Conservation (phyloP, 1,284 basidiomycete genomes). For the Ceratobasidium sp. region DNA sequence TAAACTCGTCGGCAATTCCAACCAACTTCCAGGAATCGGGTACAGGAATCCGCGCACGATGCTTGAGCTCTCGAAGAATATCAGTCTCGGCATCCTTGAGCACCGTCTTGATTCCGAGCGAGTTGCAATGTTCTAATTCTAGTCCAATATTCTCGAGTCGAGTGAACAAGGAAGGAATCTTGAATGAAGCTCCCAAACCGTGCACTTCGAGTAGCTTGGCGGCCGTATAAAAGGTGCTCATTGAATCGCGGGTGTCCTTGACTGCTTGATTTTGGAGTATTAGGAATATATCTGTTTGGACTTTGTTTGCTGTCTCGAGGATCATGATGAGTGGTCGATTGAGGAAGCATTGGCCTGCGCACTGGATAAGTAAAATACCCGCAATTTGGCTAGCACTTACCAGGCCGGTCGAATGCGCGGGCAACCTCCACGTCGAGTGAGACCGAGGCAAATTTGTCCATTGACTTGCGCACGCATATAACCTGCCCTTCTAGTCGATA, state of each 20-base stretch:
- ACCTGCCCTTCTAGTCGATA: slow-evolving; percentile 52
- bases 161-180: slow-evolving; percentile 52
- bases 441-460: slow-evolving; percentile 68
- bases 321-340: slow-evolving; percentile 69
- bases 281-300: slow-evolving; percentile 61
- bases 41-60: slow-evolving; percentile 33
- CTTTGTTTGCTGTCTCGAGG: slow-evolving; percentile 59
- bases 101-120: slow-evolving; percentile 47
- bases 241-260: slow-evolving; percentile 54
- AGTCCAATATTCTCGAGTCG: slow-evolving; percentile 46
- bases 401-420: slow-evolving; percentile 64
- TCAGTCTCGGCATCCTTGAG: slow-evolving; percentile 45
- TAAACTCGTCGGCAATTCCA: slow-evolving; percentile 69
- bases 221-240: slow-evolving; percentile 54
- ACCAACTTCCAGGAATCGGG: slow-evolving; percentile 41
- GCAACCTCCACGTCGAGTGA: slow-evolving; percentile 66
- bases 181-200: slow-evolving; percentile 54
- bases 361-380: neutral
- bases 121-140: slow-evolving; percentile 44
- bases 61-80: slow-evolving; percentile 34
- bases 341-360: slow-evolving; percentile 37
- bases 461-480: slow-evolving; percentile 61
- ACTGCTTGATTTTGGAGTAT: slow-evolving; percentile 63
- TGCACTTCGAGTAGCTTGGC: slow-evolving; percentile 56
- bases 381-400: slow-evolving; percentile 56